Conservation (phyloP, 2,329 filamentous ascomycete genomes). For the Fusarium longipes region DNA sequence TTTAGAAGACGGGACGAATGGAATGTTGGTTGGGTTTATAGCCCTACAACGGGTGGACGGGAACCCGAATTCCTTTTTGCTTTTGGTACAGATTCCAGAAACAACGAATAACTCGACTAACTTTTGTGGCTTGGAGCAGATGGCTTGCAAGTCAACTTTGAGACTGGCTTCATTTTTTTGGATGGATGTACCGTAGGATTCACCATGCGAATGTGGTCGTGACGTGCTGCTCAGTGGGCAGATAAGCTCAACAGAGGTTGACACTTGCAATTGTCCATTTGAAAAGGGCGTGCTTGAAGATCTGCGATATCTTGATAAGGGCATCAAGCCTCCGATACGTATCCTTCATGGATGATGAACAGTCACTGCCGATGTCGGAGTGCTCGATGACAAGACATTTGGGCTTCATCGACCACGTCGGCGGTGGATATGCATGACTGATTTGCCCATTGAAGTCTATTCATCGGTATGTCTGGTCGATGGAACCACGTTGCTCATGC, state of each 20-base stretch:
- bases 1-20: constrained; percentile 33
- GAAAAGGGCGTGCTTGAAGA: background rate
- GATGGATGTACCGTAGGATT: background rate
- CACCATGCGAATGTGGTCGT: background rate
- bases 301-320: background rate
- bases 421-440: background rate
- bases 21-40: constrained; percentile 31
- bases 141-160: constrained; percentile 3
- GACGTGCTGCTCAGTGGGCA: constrained; percentile 4
- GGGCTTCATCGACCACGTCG: background rate
- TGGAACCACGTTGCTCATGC: background rate
- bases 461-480: too few relatives aligned
- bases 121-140: constrained; percentile 34
- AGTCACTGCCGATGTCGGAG: constrained; percentile 22
- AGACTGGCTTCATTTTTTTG: background rate
- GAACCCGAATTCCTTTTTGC: constrained; percentile 30
- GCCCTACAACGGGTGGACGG: constrained; percentile 25
- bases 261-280: background rate
- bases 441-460: background rate
- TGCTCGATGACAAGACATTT: background rate
- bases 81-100: constrained; percentile 25
- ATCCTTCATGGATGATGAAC: background rate
- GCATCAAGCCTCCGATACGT: background rate
- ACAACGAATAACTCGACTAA: constrained; percentile 4
- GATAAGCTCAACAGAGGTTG: background rate